Conservation (phyloP, 345 rosid species). For the Kernera saxatilis region DNA sequence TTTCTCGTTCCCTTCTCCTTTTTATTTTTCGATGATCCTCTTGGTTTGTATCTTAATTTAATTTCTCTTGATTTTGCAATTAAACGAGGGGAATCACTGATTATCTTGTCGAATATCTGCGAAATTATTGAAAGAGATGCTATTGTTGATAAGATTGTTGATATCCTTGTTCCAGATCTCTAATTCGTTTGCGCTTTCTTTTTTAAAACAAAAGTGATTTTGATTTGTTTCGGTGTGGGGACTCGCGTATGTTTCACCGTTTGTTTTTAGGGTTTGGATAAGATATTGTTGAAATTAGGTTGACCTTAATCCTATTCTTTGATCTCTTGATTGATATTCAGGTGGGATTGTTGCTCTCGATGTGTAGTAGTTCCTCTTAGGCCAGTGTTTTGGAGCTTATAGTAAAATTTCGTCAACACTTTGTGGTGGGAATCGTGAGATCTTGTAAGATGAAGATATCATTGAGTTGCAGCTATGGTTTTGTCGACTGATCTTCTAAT, state of each 20-base stretch:
- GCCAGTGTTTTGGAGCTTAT: slow-evolving; percentile 21
- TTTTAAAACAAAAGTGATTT: not conserved
- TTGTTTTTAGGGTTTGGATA: not conserved
- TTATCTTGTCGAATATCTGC: not conserved
- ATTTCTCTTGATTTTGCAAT: slow-evolving; percentile 11
- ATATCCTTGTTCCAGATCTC: slow-evolving; percentile 22
- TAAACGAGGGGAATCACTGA: not conserved
- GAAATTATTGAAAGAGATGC: not conserved
- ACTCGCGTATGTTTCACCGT: not conserved
- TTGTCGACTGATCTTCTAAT: slow-evolving; percentile 48
- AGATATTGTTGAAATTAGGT: not conserved
- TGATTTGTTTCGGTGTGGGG: not conserved
- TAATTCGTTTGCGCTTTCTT: not conserved
- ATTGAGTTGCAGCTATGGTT: slow-evolving; percentile 50
- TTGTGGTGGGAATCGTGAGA: slow-evolving; percentile 15
- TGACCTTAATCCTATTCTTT: slow-evolving; percentile 1
- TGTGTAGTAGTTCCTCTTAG: slow-evolving; percentile 16
- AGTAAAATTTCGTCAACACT: not conserved
- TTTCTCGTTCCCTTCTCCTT: not conserved
- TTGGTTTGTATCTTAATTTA: slow-evolving; percentile 29
- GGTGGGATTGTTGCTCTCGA: slow-evolving; percentile 28
- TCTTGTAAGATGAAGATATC: slow-evolving; percentile 50
- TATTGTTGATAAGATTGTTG: slow-evolving; percentile 11
- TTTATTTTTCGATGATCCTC: slow-evolving; percentile 18
- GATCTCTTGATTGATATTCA: slow-evolving; percentile 19